phyloP scores from a whole-genome alignment of 257 asterid species.

The Coffea eugenioides region DNA sequence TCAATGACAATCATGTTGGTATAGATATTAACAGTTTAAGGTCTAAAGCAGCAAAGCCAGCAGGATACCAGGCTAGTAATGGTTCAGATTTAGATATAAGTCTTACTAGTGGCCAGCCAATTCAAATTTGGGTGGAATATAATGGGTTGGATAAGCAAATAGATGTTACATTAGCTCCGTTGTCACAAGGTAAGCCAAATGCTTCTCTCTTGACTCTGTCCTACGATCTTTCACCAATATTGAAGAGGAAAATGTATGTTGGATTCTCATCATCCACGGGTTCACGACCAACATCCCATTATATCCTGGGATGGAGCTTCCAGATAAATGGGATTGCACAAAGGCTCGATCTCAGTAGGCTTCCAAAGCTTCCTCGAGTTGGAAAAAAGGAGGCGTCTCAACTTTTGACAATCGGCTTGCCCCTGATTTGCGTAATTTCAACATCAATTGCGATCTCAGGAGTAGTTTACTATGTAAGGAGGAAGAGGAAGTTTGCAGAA shows the following conservation, averaged over 20 bases:
- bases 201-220: constrained; percentile 31
- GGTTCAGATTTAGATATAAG: neutral
- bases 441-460: neutral
- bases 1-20: constrained; percentile 30
- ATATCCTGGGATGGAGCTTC: constrained; percentile 68
- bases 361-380: constrained; percentile 52
- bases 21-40: constrained; percentile 18
- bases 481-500: constrained; percentile 47
- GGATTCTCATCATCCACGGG: constrained; percentile 59
- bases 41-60: constrained; percentile 7
- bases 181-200: constrained; percentile 31
- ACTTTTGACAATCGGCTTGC: constrained; percentile 37
- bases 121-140: constrained; percentile 28
- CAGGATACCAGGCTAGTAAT: constrained; percentile 5
- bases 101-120: constrained; percentile 10
- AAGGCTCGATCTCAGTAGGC: constrained; percentile 39
- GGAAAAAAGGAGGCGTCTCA: constrained; percentile 32
- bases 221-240: constrained; percentile 38
- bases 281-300: constrained; percentile 38
- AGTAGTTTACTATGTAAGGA: constrained; percentile 24
- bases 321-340: constrained; percentile 31
- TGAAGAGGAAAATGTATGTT: constrained; percentile 45
- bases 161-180: constrained; percentile 24
- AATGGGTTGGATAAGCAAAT: neutral
- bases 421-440: constrained; percentile 13